Evolutionary conservation across 768 basidiomycete genomes (phyloP), one percentile per base, ranked within the genome.

Genomic region (Boletus patriciae): DNA sequence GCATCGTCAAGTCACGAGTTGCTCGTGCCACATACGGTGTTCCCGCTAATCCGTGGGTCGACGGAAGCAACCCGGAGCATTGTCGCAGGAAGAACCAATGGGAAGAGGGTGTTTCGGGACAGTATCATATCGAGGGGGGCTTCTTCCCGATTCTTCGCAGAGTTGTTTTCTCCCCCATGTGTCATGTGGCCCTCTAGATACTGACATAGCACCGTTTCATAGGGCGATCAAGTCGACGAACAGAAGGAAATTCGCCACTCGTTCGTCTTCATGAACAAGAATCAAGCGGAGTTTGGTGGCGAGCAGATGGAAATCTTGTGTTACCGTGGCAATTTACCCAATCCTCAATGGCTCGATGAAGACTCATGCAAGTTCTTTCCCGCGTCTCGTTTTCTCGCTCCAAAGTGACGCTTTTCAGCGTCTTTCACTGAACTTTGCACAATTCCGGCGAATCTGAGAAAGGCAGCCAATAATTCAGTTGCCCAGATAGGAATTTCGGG

Each of bases 11-110:
- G 15, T 23, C 38, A 25, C 56, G 55, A 13, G 56, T 50, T 31
- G 31, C 59, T 23, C 55, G 48, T n/a, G 29, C 33, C 21, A 57
- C 59, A n/a, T 58, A 53, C 19, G 52, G 52, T 1, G 37, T 46
- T 6, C 6, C 25, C 3, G 46, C 19, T 40, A 1, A 8, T n/a
- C 36, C 33, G 10, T 52, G 41, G 47, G 21, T 41, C 16, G 37
- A 54, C 16, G 41, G 38, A 41, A 46, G 13, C 18, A n/a, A 58
- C n/a, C 45, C 36, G 16, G 50, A 57, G 16, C 59, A 61, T 18
- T 8, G 13, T n/a, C 48, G 43, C 16, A 46, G 56, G 44, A 50
- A 27, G 13, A 7, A 23, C 11, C 5, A 50, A 9, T 58, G 59
- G 52, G 0, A 12, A 34, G 43, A 23, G 25, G 4, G 41, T 37